These are phyloP conservation scores for Psidium friedrichsthalianum DNA, from an alignment of 345 rosid genomes.

Conservation along the genomic window DNA sequence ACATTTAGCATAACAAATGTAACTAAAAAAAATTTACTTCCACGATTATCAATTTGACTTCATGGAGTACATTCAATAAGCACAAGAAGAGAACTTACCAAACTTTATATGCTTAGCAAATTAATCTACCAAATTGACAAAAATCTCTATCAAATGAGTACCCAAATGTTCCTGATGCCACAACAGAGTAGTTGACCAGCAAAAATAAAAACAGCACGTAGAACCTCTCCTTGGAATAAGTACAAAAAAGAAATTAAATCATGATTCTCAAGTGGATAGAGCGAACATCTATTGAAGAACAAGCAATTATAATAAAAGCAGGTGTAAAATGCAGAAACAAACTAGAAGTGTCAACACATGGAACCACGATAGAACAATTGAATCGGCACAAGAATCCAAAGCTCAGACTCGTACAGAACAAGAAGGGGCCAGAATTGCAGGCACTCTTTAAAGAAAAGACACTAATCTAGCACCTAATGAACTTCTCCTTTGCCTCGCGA, in stretches of 20 bases:
- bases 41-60: not conserved
- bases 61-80: not conserved
- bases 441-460: too few species aligned
- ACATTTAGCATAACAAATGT: not conserved
- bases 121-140: slow-evolving; percentile 23
- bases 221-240: slow-evolving; percentile 35
- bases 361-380: not conserved
- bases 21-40: not conserved
- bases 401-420: too few species aligned
- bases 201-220: slow-evolving; percentile 42
- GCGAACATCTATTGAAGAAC: not conserved
- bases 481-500: too few species aligned
- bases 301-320: not conserved
- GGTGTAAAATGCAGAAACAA: not conserved
- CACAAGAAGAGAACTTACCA: slow-evolving; percentile 18
- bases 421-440: too few species aligned
- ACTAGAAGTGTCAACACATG: not conserved
- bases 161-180: slow-evolving; percentile 4
- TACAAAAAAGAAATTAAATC: not conserved
- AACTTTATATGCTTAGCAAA: slow-evolving; percentile 27
- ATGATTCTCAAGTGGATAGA: not conserved
- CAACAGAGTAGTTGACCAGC: slow-evolving; percentile 32
- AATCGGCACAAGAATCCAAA: too few species aligned
- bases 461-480: too few species aligned
- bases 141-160: slow-evolving; percentile 12